phyloP scores from a whole-genome alignment of 306 rosid species.

The Pachyrhizus erosus region DNA sequence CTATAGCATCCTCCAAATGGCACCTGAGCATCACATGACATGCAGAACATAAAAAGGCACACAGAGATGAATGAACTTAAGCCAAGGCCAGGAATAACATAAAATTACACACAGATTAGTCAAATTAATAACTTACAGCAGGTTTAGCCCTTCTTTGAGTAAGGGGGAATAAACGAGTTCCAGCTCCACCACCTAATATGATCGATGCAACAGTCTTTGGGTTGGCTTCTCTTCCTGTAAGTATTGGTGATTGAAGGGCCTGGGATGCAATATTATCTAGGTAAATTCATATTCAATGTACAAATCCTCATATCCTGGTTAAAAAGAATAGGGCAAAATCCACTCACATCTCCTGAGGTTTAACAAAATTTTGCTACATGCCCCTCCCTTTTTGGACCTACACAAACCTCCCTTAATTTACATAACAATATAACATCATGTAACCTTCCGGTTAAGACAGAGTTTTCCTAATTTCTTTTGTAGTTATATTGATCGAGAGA shows the following conservation, averaged over 20 bases:
- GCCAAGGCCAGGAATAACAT: constrained; percentile 26
- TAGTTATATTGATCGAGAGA: background rate
- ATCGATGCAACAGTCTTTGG: constrained; percentile 60
- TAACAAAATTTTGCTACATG: background rate
- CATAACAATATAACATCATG: background rate
- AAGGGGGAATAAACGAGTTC: constrained; percentile 63
- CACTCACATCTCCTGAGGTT: background rate
- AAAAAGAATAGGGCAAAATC: background rate
- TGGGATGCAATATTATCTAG: constrained; percentile 34
- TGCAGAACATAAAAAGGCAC: constrained; percentile 34
- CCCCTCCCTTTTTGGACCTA: too few species aligned
- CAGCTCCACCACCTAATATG: constrained; percentile 68
- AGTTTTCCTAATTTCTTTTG: background rate
- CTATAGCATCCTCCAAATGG: constrained; percentile 67
- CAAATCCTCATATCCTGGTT: background rate
- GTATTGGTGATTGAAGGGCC: constrained; percentile 53
- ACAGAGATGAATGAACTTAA: constrained; percentile 29
- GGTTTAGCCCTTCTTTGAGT: constrained; percentile 67
- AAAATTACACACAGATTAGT: background rate
- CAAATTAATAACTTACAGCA: constrained; percentile 48
- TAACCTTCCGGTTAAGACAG: background rate
- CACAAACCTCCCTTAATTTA: background rate
- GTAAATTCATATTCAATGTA: constrained; percentile 29
- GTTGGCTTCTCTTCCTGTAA: constrained; percentile 44
- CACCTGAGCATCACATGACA: constrained; percentile 49